Evolutionary conservation across 106 monocot species (phyloP).

Genomic region (Dendrobium catenatum): DNA sequence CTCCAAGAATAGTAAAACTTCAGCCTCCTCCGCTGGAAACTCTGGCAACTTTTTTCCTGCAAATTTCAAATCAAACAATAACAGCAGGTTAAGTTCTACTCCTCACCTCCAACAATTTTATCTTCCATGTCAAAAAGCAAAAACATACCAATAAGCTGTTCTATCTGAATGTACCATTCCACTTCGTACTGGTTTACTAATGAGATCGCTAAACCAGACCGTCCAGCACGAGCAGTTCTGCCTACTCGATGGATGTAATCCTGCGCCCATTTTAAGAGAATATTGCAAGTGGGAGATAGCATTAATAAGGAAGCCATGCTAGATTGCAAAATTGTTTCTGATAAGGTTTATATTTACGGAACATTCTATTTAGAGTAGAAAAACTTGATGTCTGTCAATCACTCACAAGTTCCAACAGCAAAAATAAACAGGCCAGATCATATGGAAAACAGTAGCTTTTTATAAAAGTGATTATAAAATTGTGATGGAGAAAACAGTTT

Average conservation of each 20-base stretch:
- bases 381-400: too few species aligned
- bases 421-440: too few species aligned
- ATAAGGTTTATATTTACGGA: too few species aligned
- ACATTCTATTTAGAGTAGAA: too few species aligned
- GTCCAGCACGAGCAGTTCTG: constrained; percentile 77
- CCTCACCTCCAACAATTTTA: not conserved
- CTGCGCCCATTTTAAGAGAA: constrained; percentile 17
- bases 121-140: not conserved
- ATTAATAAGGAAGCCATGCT: too few species aligned
- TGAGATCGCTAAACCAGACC: constrained; percentile 73
- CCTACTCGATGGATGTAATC: constrained; percentile 90
- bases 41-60: constrained; percentile 44
- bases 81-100: not conserved
- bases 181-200: constrained; percentile 88
- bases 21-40: constrained; percentile 27
- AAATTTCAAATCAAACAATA: not conserved
- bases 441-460: too few species aligned
- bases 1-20: constrained; percentile 42
- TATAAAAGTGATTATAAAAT: too few species aligned
- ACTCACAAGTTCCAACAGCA: too few species aligned
- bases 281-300: too few species aligned
- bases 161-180: constrained; percentile 71
- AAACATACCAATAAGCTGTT: constrained; percentile 61
- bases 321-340: too few species aligned
- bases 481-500: too few species aligned